Percentiles rank a stretch among this genome's conserved stretches.
phyloP scores from a whole-genome alignment of 208 protist genomes.

The Leishmania aethiopica region DNA sequence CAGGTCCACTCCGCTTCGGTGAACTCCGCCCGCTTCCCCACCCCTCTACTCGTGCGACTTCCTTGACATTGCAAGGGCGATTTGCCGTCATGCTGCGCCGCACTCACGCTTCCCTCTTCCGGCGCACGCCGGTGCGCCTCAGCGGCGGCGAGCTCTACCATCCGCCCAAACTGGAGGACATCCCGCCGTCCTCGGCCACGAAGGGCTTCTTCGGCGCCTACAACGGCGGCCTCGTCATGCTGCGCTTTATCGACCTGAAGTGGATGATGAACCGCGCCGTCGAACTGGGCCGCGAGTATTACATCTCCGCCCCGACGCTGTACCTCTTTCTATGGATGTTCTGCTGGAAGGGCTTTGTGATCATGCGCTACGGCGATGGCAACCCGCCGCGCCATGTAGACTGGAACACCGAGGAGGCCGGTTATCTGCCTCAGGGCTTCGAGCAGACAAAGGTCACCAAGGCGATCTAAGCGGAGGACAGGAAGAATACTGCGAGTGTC shows the following conservation, averaged over 20 bases:
- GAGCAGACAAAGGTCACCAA: constrained; percentile 69
- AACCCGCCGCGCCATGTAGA: constrained; percentile 84
- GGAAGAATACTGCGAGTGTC: neutral
- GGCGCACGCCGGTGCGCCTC: constrained; percentile 67
- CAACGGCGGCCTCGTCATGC: constrained; percentile 60
- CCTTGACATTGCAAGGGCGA: neutral
- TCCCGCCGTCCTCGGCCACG: constrained; percentile 56
- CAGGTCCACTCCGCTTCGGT: neutral
- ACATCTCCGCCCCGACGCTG: constrained; percentile 83
- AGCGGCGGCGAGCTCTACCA: constrained; percentile 88
- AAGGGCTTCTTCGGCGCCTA: constrained; percentile 83
- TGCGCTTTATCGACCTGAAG: constrained; percentile 88
- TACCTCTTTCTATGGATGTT: constrained; percentile 87
- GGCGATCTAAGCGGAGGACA: constrained; percentile 38
- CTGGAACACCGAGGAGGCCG: constrained; percentile 89
- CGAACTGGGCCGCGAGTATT: constrained; percentile 83
- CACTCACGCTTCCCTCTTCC: constrained; percentile 64
- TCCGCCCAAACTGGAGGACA: constrained; percentile 78
- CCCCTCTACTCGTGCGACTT: neutral
- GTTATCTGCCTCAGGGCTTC: constrained; percentile 77
- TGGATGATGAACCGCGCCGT: constrained; percentile 93
- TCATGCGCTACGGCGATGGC: constrained; percentile 80
- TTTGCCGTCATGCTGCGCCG: constrained; percentile 80
- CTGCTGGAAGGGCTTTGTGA: constrained; percentile 81
- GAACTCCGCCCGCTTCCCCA: neutral